phyloP scores from a whole-genome alignment of 116 monocot species.

The Zostera marina region DNA sequence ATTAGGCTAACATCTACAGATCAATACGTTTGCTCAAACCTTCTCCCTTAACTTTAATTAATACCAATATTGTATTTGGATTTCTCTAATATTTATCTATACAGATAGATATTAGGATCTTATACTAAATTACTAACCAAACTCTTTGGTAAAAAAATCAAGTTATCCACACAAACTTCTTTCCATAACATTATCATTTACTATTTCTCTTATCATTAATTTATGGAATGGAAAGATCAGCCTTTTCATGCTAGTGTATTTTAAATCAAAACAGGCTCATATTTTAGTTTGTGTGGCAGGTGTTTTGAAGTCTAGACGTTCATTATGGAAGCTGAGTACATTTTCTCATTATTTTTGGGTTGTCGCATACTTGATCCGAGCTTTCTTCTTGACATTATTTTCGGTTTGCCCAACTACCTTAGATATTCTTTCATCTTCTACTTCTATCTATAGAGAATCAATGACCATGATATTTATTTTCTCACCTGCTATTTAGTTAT shows the following conservation, averaged over 20 bases:
- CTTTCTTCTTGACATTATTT: constrained; percentile 79
- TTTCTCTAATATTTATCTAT: too few species aligned
- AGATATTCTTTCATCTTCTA: background rate
- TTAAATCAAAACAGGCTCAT: background rate
- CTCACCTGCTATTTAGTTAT: background rate
- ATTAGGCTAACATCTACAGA: too few species aligned
- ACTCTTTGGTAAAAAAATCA: too few species aligned
- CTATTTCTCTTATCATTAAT: background rate
- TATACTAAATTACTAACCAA: too few species aligned
- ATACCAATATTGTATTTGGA: too few species aligned
- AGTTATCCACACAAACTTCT: too few species aligned
- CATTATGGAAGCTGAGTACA: constrained; percentile 69
- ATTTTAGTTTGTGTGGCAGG: constrained; percentile 24
- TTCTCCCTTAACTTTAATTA: too few species aligned
- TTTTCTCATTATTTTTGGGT: constrained; percentile 53
- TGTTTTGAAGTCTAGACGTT: constrained; percentile 56
- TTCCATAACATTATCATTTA: too few species aligned
- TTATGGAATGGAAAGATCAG: background rate
- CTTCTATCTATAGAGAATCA: background rate
- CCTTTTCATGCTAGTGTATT: background rate
- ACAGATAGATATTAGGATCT: too few species aligned
- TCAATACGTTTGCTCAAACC: too few species aligned
- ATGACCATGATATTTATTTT: background rate
- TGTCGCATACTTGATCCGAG: constrained; percentile 35
- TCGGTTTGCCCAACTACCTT: constrained; percentile 29